Percentiles rank a stretch among this genome's conserved stretches.
These are phyloP conservation scores for Gymnopilus junonius DNA, from an alignment of 768 basidiomycete species.

Conservation along the genomic window DNA sequence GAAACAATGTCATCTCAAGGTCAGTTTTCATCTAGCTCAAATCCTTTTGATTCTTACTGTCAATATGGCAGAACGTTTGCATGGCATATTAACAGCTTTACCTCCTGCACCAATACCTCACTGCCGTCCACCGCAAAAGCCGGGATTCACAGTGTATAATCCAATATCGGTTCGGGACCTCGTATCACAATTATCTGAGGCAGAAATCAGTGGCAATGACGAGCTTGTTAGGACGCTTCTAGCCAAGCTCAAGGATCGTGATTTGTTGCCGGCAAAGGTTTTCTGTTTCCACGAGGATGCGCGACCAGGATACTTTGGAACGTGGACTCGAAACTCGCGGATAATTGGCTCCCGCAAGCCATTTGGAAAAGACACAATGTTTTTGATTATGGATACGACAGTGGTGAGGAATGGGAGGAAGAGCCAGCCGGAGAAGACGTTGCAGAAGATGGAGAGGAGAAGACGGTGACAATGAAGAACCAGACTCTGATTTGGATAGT, in stretches of 20 bases:
- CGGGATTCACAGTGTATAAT: constrained; percentile 40
- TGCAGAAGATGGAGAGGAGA: constrained; percentile 72
- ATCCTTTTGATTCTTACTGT: neutral
- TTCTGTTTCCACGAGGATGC: constrained; percentile 84
- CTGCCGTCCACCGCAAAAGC: constrained; percentile 14
- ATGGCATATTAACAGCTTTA: constrained; percentile 38
- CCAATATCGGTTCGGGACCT: constrained; percentile 47
- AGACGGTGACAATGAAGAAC: constrained; percentile 58
- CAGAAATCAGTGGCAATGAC: constrained; percentile 76
- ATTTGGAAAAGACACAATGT: constrained; percentile 75
- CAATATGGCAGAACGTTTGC: constrained; percentile 40
- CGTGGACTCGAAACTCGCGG: constrained; percentile 85
- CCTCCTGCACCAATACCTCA: constrained; percentile 28
- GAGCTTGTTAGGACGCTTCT: constrained; percentile 69
- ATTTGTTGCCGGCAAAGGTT: constrained; percentile 72
- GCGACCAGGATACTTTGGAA: constrained; percentile 93
- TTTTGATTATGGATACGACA: constrained; percentile 92
- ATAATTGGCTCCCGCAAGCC: constrained; percentile 84
- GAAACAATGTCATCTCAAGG: constrained; percentile 44
- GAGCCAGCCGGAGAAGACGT: constrained; percentile 82
- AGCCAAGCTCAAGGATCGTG: constrained; percentile 62
- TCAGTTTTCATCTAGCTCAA: constrained; percentile 22
- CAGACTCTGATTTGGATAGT: constrained; percentile 77
- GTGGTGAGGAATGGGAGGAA: constrained; percentile 95
- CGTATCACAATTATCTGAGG: constrained; percentile 71